phyloP scores from a whole-genome alignment of 2,329 filamentous ascomycete species.

The Fusarium tricinctum region DNA sequence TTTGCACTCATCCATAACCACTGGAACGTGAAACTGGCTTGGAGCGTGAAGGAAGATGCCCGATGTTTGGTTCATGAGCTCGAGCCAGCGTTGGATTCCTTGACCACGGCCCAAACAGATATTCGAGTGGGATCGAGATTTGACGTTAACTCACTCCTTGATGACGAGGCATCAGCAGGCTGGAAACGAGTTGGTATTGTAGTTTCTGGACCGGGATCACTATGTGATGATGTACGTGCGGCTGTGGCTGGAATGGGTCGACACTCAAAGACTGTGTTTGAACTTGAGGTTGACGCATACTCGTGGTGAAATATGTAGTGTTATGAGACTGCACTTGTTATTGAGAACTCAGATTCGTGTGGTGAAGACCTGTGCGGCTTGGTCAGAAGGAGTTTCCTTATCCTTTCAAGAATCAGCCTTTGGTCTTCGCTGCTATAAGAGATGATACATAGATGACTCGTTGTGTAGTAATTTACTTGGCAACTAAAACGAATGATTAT shows the following conservation, averaged over 20 bases:
- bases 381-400: too few species aligned
- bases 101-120: slow-evolving; percentile 3
- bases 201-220: slow-evolving; percentile 15
- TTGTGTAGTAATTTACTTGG: too few species aligned
- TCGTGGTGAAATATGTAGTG: slow-evolving; percentile 9
- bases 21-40: slow-evolving; percentile 22
- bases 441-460: too few species aligned
- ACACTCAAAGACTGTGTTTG: slow-evolving; percentile 16
- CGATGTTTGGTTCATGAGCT: slow-evolving; percentile 23
- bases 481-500: too few species aligned
- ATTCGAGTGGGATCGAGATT: slow-evolving; percentile 16
- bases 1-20: slow-evolving; percentile 13
- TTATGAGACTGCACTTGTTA: too few species aligned
- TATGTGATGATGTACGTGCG: slow-evolving; percentile 15
- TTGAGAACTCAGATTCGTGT: too few species aligned
- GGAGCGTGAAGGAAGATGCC: slow-evolving; percentile 11
- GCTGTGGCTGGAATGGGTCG: slow-evolving; percentile 18
- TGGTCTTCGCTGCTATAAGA: too few species aligned
- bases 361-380: too few species aligned
- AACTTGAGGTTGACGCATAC: slow-evolving; percentile 26
- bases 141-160: not conserved
- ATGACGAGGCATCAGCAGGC: slow-evolving; percentile 9
- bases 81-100: slow-evolving; percentile 12
- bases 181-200: slow-evolving; percentile 26
- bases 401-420: too few species aligned